Evolutionary conservation across 371 early-diverging fungal species (phyloP), one percentile per base, ranked within the genome.

Genomic region (Amoeboaphelidium protococcarum): DNA sequence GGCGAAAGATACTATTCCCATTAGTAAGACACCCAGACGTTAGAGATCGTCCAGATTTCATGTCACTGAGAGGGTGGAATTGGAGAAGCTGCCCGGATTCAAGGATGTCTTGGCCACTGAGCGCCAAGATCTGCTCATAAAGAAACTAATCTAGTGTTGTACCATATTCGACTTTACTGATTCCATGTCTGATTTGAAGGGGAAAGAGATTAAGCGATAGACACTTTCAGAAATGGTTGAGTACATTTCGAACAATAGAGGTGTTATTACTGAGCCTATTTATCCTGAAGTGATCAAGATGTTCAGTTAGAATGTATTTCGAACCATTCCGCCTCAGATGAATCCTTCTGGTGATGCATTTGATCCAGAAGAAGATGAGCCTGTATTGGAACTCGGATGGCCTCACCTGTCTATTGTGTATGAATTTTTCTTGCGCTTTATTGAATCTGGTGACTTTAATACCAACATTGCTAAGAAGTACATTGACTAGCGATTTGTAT

Each of bases 311-410:
- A 94, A 94, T 63, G 65, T 91, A 26, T 91, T 94, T 62, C 70
- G 95, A 42, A 78, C 89, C 1, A 80, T 92, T 23, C 85, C 92
- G 0, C 91, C 95, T 2, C 85, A 80, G 57, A 74, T 79, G 25
- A 81, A 83, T 54, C 78, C 82, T 16, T 69, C 70, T 13, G 87
- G 83, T 40, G 91, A 90, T 51, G 87, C 82, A 0, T 91, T 80
- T 55, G 96, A 95, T 61, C 90, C 91, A 2, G 96, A 95, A 55
- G 96, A 95, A 56, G 96, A 95, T 57, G 96, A 95, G 58, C 91
- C 91, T 1, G 80, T 84, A 1, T 63, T 88, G 40, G 96, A 95
- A 60, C 58, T 76, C 13, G 86, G 88, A 16, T 95, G 96, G 96
- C 92, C 94, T 23, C 96, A 95, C 63, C 64, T 92, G 44, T 88